Conservation (phyloP, 495 filamentous ascomycete species). For the Penicillium samsonianum region DNA sequence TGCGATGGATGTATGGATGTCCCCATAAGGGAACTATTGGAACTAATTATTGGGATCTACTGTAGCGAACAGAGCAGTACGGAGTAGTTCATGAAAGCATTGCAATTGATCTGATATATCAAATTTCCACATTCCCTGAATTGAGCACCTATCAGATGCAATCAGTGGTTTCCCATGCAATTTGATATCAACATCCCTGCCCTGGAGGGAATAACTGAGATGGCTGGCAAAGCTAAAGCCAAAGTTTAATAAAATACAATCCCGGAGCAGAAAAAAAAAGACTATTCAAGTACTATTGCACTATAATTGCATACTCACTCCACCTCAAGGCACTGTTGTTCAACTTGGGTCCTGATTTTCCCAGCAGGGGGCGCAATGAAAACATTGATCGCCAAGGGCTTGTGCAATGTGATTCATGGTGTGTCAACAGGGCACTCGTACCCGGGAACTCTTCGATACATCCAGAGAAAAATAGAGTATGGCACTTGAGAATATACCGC, state of each 20-base stretch:
- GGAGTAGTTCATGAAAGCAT: neutral
- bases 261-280: neutral
- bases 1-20: neutral
- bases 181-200: neutral
- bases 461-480: neutral
- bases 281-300: constrained; percentile 1
- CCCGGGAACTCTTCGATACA: neutral
- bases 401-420: constrained; percentile 16
- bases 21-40: constrained; percentile 4
- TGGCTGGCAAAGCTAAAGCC: neutral
- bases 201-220: neutral
- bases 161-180: no score
- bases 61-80: neutral
- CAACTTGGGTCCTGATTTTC: constrained; percentile 3
- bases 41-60: neutral
- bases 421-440: neutral
- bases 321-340: neutral
- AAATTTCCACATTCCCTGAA: neutral
- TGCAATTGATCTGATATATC: constrained; percentile 2
- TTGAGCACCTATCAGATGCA: no score
- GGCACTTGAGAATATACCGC: neutral
- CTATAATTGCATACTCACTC: no score
- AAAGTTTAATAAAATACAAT: neutral
- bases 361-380: constrained; percentile 10
- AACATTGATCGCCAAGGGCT: constrained; percentile 12